These are phyloP conservation scores for Trichoderma arundinaceum DNA, from an alignment of 2,329 filamentous ascomycete species.

Conservation along the genomic window DNA sequence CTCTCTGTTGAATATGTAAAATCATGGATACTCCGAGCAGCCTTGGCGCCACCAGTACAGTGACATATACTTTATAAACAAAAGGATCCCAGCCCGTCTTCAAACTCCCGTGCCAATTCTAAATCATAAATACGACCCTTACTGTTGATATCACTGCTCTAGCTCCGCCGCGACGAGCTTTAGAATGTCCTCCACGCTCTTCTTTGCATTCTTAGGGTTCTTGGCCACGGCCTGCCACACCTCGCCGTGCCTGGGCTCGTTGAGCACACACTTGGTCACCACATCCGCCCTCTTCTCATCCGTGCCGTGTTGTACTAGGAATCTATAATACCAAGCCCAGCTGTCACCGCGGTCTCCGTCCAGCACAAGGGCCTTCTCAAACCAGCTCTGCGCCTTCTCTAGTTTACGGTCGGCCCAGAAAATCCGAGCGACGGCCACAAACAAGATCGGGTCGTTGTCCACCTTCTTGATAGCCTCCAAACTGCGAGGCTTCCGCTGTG, in stretches of 20 bases:
- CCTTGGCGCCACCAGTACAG: background rate
- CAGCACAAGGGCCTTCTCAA: slow-evolving; percentile 89
- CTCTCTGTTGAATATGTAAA: background rate
- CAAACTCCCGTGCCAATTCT: slow-evolving; percentile 26
- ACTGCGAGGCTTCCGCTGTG: slow-evolving; percentile 88
- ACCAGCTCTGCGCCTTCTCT: slow-evolving; percentile 96
- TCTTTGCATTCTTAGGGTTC: slow-evolving; percentile 78
- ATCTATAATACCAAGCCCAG: slow-evolving; percentile 99
- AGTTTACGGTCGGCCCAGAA: slow-evolving; percentile 94
- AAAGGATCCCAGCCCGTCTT: slow-evolving; percentile 1
- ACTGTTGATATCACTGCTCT: slow-evolving; percentile 39
- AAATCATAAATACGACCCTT: slow-evolving; percentile 13
- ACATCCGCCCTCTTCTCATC: slow-evolving; percentile 91
- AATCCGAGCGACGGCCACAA: slow-evolving; percentile 90
- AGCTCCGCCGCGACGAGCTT: slow-evolving; percentile 70
- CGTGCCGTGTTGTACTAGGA: slow-evolving; percentile 88
- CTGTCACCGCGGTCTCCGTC: slow-evolving; percentile 88
- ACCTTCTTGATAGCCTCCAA: slow-evolving; percentile 97
- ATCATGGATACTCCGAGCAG: background rate
- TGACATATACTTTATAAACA: background rate
- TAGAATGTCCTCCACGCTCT: slow-evolving; percentile 79
- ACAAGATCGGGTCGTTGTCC: slow-evolving; percentile 86
- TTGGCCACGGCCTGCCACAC: slow-evolving; percentile 87
- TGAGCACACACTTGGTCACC: slow-evolving; percentile 76
- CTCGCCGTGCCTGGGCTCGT: slow-evolving; percentile 91